Conservation (phyloP, 2,329 filamentous ascomycete species). For the Paracoccidioides lutzii region DNA sequence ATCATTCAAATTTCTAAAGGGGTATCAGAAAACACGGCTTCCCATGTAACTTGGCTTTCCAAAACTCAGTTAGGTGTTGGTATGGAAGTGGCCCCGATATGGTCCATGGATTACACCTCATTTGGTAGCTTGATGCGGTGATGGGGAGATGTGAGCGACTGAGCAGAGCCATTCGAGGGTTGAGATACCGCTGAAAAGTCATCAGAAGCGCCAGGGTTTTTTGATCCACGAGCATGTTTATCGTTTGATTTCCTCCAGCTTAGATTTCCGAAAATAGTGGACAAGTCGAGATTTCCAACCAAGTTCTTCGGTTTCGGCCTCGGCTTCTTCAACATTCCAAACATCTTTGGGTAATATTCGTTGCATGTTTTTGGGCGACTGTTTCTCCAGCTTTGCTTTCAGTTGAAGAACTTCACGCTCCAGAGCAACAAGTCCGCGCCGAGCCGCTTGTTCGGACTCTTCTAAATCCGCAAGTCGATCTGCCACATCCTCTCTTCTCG, state of each 20-base stretch:
- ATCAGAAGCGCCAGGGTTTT: not conserved
- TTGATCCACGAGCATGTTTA: not conserved
- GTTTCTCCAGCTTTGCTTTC: constrained; percentile 25
- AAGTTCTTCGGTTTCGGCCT: constrained; percentile 13
- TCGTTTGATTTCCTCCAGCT: not conserved
- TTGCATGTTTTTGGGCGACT: constrained; percentile 15
- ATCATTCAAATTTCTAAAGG: not conserved
- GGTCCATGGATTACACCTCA: not conserved
- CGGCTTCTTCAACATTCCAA: constrained; percentile 23
- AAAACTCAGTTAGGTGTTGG: not conserved
- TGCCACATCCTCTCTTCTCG: constrained; percentile 46
- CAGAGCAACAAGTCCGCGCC: constrained; percentile 30
- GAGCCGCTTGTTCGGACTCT: constrained; percentile 32
- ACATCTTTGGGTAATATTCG: constrained; percentile 30
- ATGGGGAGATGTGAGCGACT: not conserved
- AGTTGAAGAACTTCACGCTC: constrained; percentile 35
- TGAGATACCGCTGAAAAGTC: not conserved
- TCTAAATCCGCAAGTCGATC: constrained; percentile 48
- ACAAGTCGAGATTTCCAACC: constrained; percentile 3
- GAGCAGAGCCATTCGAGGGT: not conserved
- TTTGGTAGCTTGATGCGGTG: not conserved
- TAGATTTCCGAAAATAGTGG: constrained; percentile 3
- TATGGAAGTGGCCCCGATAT: not conserved
- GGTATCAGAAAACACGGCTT: not conserved
- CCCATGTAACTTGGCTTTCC: not conserved